phyloP scores from a whole-genome alignment of 371 early-diverging fungal species.

The Zychaea mexicana region DNA sequence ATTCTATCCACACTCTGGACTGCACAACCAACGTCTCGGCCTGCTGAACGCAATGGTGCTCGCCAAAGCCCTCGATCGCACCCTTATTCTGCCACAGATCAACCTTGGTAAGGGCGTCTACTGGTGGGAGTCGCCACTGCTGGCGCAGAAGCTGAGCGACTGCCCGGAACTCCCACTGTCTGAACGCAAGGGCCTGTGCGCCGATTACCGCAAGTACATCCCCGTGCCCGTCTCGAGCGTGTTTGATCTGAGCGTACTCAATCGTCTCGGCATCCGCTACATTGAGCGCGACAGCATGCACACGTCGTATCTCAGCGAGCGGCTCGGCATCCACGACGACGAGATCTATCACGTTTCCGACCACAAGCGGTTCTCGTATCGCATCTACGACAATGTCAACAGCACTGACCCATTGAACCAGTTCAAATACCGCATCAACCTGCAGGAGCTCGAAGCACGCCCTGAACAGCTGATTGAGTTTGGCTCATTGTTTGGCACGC shows the following conservation, averaged over 20 bases:
- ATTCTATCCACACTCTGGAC: constrained; percentile 40
- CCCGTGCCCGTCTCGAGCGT: constrained; percentile 22
- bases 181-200: constrained; percentile 16
- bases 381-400: constrained; percentile 42
- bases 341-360: constrained; percentile 34
- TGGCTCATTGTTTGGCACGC: constrained; percentile 46
- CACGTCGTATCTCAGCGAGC: constrained; percentile 22
- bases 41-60: constrained; percentile 36
- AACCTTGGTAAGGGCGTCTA: constrained; percentile 31
- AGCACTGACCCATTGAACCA: constrained; percentile 16
- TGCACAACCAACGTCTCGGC: constrained; percentile 37
- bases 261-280: constrained; percentile 26
- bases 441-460: constrained; percentile 33
- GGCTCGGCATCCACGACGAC: constrained; percentile 11
- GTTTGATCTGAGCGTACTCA: constrained; percentile 29
- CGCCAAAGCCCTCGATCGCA: constrained; percentile 34
- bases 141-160: constrained; percentile 13
- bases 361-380: constrained; percentile 40
- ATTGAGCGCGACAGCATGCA: constrained; percentile 36
- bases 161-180: constrained; percentile 9
- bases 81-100: constrained; percentile 32
- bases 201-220: constrained; percentile 26
- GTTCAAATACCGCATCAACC: constrained; percentile 29
- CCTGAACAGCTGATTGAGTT: constrained; percentile 49
- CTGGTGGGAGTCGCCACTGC: constrained; percentile 17